phyloP scores from a whole-genome alignment of 371 early-diverging fungal species.

The Parasitella parasitica region DNA sequence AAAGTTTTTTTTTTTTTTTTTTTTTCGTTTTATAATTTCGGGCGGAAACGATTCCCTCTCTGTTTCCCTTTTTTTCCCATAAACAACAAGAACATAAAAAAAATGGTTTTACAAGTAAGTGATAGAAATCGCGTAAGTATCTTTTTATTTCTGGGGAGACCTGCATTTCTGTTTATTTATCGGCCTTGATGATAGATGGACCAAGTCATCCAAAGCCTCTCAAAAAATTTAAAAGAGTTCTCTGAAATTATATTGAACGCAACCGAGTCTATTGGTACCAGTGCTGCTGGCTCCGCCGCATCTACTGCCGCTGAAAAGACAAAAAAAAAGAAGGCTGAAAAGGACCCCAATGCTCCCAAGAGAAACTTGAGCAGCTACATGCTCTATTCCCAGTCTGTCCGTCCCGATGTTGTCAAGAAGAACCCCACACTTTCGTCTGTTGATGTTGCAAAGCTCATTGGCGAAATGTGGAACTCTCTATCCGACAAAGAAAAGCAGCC shows the following conservation, averaged over 20 bases:
- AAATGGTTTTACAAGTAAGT: background rate
- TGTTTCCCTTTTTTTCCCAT: slow-evolving; percentile 4
- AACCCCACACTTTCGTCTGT: slow-evolving; percentile 58
- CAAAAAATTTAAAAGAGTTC: slow-evolving; percentile 2
- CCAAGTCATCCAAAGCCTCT: background rate
- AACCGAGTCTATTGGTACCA: background rate
- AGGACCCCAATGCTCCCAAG: slow-evolving; percentile 79
- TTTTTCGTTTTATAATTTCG: background rate
- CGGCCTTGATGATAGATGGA: background rate
- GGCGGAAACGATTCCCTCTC: background rate
- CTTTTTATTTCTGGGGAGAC: too few species aligned
- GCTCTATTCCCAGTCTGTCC: slow-evolving; percentile 71
- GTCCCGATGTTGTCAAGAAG: slow-evolving; percentile 62
- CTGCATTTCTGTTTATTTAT: too few species aligned
- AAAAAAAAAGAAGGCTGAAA: slow-evolving; percentile 38
- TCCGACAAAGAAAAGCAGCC: slow-evolving; percentile 57
- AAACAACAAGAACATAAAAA: background rate
- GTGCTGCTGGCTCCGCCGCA: background rate
- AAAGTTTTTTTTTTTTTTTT: background rate
- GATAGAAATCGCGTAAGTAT: slow-evolving; percentile 10
- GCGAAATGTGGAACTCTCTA: slow-evolving; percentile 74
- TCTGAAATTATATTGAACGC: slow-evolving; percentile 4
- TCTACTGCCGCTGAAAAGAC: background rate
- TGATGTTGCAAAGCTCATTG: slow-evolving; percentile 72
- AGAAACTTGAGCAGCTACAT: slow-evolving; percentile 77